Conservation (phyloP, 2,329 filamentous ascomycete genomes). For the Catunica adiposa region DNA sequence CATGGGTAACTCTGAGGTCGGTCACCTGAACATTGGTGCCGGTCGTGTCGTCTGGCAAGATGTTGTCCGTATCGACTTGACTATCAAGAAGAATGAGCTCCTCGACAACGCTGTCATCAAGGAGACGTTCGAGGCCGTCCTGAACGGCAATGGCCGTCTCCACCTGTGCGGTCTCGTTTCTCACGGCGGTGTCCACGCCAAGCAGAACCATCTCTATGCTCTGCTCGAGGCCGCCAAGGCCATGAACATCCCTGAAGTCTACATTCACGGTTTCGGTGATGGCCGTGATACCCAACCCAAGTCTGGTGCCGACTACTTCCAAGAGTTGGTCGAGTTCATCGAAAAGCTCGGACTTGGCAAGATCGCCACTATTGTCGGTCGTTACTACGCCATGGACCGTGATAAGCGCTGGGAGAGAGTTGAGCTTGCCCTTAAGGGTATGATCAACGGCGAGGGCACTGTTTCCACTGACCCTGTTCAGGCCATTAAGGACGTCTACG, state of each 20-base stretch:
- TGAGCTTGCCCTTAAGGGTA: constrained; percentile 73
- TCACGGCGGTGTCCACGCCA: constrained; percentile 90
- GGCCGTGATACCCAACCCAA: constrained; percentile 96
- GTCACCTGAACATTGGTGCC: constrained; percentile 95
- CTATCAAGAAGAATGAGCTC: constrained; percentile 72
- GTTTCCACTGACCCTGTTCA: constrained; percentile 68
- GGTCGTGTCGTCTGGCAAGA: constrained; percentile 98
- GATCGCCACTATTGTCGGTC: constrained; percentile 81
- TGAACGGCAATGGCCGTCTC: constrained; percentile 76
- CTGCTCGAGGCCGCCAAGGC: constrained; percentile 83
- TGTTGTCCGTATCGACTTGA: constrained; percentile 87
- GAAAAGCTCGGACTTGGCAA: constrained; percentile 76
- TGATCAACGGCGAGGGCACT: constrained; percentile 77
- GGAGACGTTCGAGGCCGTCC: constrained; percentile 59
- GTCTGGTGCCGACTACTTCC: constrained; percentile 73
- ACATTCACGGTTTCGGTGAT: constrained; percentile 98
- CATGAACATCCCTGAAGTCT: constrained; percentile 73
- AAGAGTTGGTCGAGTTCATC: constrained; percentile 63
- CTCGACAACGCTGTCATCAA: constrained; percentile 62
- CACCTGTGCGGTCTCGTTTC: constrained; percentile 87
- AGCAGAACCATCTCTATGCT: constrained; percentile 82
- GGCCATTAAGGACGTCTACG: constrained; percentile 76
- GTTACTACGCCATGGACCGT: constrained; percentile 98
- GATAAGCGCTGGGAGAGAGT: constrained; percentile 98
- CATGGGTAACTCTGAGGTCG: constrained; percentile 98